A percentile compares a stretch with the other conserved stretches of the same genome.
Conservation (phyloP, 2,329 filamentous ascomycete genomes). For the Apiospora arundinis region DNA sequence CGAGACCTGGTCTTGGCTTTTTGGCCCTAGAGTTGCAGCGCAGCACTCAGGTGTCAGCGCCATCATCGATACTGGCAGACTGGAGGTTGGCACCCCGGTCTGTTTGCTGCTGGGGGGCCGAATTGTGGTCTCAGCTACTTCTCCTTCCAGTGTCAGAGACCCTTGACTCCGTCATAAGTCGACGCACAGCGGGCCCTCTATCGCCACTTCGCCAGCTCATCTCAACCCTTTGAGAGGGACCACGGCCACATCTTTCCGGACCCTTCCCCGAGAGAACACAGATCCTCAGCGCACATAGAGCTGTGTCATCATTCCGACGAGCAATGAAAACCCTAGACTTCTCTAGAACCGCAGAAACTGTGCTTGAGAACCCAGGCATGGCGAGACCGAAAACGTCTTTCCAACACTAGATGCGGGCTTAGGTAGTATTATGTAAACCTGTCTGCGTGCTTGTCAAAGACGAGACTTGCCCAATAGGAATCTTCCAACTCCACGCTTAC, state of each 20-base stretch:
- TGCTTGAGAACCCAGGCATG: background rate
- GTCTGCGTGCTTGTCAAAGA: background rate
- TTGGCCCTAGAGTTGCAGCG: background rate
- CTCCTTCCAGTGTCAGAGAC: conserved; percentile 7
- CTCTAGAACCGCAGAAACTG: background rate
- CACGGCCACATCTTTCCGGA: conserved; percentile 5
- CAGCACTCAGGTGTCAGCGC: conserved; percentile 9
- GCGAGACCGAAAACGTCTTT: background rate
- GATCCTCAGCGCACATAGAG: background rate
- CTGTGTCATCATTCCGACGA: background rate
- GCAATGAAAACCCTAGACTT: background rate
- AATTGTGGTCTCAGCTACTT: background rate
- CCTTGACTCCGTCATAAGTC: conserved; percentile 15
- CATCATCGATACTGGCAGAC: background rate
- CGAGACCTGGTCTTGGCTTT: background rate
- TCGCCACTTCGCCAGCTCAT: conserved; percentile 18
- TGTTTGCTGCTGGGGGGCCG: background rate
- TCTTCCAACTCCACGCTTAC: background rate
- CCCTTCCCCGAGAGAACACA: background rate
- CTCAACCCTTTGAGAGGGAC: conserved; percentile 4
- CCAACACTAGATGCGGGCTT: background rate
- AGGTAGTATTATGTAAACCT: background rate
- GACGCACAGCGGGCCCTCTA: conserved; percentile 16
- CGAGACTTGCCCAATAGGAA: background rate
- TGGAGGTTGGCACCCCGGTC: background rate